Percentiles rank a stretch among this genome's conserved stretches.
These are phyloP conservation scores for Colletotrichum chrysophilum DNA, from an alignment of 2,329 filamentous ascomycete species.

Conservation along the genomic window DNA sequence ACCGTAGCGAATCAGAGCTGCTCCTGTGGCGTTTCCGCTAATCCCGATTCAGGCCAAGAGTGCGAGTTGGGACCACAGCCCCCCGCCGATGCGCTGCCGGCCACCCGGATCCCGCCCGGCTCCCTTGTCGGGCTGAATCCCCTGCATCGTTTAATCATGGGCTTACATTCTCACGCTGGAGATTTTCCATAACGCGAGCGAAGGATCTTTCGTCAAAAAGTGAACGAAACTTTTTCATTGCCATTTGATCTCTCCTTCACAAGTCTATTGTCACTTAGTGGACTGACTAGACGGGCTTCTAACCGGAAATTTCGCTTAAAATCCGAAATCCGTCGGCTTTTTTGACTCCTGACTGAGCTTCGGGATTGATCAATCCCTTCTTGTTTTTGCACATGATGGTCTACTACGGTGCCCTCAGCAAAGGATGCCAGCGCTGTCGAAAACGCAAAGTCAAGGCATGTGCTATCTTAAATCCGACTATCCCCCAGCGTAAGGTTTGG, in stretches of 20 bases:
- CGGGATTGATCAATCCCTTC: background rate
- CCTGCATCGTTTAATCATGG: background rate
- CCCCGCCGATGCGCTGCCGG: background rate
- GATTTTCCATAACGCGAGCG: background rate
- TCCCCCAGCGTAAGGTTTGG: background rate
- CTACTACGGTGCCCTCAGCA: constrained; percentile 26
- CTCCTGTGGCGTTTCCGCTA: background rate
- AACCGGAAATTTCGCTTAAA: background rate
- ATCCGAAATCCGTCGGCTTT: background rate
- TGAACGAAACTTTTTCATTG: background rate
- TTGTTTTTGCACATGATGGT: constrained; percentile 19
- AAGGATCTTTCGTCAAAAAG: background rate
- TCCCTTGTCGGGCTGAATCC: background rate
- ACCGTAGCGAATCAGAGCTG: background rate
- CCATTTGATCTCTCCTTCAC: background rate
- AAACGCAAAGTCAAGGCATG: constrained; percentile 30
- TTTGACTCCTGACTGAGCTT: background rate
- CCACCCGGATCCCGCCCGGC: background rate
- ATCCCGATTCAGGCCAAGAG: constrained; percentile 8
- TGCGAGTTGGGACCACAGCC: constrained; percentile 9
- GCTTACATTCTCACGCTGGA: background rate
- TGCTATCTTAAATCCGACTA: background rate
- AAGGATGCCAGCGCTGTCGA: constrained; percentile 31
- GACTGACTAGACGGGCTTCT: background rate
- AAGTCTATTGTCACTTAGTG: background rate